Evolutionary conservation across 805 yeast species (phyloP), one percentile per base, ranked within the genome.

Genomic region (Kurtzmaniella cleridarum): DNA sequence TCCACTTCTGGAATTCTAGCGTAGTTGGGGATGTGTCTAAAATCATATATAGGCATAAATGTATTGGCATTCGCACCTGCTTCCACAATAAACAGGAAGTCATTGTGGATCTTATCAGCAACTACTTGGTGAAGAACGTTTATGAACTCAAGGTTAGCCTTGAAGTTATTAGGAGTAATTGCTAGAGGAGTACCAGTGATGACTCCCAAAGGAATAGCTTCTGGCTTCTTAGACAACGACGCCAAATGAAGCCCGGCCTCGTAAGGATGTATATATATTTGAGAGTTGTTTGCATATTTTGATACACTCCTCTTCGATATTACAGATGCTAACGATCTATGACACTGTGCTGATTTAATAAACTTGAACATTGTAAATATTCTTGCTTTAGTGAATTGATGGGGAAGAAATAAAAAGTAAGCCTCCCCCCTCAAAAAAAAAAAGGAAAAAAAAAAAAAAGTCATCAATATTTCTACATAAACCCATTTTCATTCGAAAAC

Each of bases 1-100:
- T 82, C 86, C 7, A 82, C 73, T 15, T 80, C 84, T 1, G 91
- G 87, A 11, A 72, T 74, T 46, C 93, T 67, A 27, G 81, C 82
- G 43, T 73, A 76, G 16, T 73, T 62, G 1, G 91, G 88, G 1
- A 77, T 70, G 34, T 71, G 75, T 42, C 93, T 68, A 44, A 81
- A 67, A 54, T 85, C 95, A 47, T 76, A 81, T 32, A 86, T 74
- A 6, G 89, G 87, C 81, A 83, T 76, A 55, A 62, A 79, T 0
- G 73, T 61, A 15, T 64, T 64, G 11, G 74, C 74, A 46, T 73
- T 75, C 28, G 69, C 68, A 3, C 75, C 66, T 1, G 84, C 78
- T 42, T 79, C 85, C 52, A 78, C 55, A 20, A 70, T 65, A 50
- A 73, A 80, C 1, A 78, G 54, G 46, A 75, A 73, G 53, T 80